Conservation (phyloP, 2,329 filamentous ascomycete species). For the Talaromyces sp. region DNA sequence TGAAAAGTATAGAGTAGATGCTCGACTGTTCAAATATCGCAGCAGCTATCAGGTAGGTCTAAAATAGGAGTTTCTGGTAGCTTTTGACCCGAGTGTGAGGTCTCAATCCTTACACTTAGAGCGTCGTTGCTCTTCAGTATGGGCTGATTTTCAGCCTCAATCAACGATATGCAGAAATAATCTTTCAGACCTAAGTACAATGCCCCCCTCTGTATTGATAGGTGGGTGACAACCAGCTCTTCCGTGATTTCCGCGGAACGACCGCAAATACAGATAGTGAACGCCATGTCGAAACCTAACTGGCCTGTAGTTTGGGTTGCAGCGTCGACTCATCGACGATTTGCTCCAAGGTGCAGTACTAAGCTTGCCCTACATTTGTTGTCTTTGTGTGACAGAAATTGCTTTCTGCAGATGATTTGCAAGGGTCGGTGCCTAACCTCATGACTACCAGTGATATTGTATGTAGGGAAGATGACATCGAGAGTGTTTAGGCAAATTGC, state of each 20-base stretch:
- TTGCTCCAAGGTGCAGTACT: background rate
- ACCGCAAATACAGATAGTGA: conserved; percentile 17
- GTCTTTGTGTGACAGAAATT: background rate
- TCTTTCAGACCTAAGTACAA: background rate
- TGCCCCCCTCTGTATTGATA: background rate
- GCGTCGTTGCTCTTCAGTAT: background rate
- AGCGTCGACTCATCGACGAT: background rate
- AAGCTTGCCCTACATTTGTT: background rate
- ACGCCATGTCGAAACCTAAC: background rate
- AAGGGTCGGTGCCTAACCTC: background rate
- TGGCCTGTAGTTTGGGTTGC: background rate
- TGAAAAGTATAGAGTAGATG: background rate
- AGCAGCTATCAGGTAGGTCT: background rate
- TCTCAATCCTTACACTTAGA: background rate
- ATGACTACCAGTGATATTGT: background rate
- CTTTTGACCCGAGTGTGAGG: background rate
- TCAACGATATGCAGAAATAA: background rate
- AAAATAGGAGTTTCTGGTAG: background rate
- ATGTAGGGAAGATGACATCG: background rate
- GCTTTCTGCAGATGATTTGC: background rate
- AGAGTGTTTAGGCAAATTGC: background rate
- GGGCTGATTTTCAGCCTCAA: background rate
- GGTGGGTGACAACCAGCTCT: conserved; percentile 6
- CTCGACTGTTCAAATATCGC: background rate
- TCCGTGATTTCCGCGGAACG: conserved; percentile 16